A percentile compares a stretch with the other conserved stretches of the same genome.
Conservation (phyloP, 1,139 yeast genomes). For the Kazachstania sp. region DNA sequence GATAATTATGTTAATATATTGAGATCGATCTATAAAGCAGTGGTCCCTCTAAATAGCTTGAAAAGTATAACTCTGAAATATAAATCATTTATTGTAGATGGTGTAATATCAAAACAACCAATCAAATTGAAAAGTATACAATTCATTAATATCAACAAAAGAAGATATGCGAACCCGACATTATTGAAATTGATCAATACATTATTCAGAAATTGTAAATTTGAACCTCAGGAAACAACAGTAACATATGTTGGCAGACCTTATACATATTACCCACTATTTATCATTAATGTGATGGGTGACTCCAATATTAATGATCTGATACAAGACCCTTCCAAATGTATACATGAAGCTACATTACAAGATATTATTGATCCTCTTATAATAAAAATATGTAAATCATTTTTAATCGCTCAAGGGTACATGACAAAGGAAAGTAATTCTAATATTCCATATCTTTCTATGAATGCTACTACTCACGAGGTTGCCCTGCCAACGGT, state of each 20-base stretch:
- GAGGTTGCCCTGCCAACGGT: no score
- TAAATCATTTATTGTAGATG: constrained; percentile 27
- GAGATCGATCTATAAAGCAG: constrained; percentile 13
- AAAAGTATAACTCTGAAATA: constrained; percentile 20
- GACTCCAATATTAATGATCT: constrained; percentile 33
- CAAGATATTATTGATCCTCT: constrained; percentile 30
- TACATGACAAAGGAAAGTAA: constrained; percentile 7
- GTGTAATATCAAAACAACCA: constrained; percentile 30
- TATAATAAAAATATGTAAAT: constrained; percentile 28
- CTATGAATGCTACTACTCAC: neutral
- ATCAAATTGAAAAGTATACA: constrained; percentile 37
- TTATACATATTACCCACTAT: constrained; percentile 33
- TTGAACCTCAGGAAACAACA: constrained; percentile 7
- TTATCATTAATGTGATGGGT: constrained; percentile 33
- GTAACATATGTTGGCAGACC: constrained; percentile 29
- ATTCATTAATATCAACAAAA: constrained; percentile 40
- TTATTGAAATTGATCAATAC: constrained; percentile 30
- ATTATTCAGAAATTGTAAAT: constrained; percentile 25
- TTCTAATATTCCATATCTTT: neutral
- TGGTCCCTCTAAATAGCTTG: constrained; percentile 13
- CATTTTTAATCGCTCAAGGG: constrained; percentile 29
- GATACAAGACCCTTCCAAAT: constrained; percentile 39
- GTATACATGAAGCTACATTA: constrained; percentile 25
- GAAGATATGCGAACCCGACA: constrained; percentile 27
- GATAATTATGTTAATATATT: constrained; percentile 11